Conservation (phyloP, 768 basidiomycete species). For the Amanita subjunquillea region DNA sequence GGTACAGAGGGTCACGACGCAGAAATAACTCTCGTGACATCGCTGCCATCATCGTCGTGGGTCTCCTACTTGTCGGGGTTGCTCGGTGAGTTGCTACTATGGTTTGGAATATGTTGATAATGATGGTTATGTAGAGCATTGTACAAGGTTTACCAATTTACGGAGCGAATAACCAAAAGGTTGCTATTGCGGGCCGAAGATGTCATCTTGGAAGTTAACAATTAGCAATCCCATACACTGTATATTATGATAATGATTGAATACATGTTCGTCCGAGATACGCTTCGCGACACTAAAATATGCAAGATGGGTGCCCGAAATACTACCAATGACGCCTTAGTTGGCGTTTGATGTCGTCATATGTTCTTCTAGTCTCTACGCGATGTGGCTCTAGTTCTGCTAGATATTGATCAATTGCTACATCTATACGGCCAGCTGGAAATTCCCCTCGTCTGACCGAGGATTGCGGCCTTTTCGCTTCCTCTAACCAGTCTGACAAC, state of each 20-base stretch:
- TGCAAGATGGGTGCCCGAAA: not conserved
- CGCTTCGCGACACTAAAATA: not conserved
- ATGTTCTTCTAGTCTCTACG: conserved; percentile 49
- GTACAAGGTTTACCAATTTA: conserved; percentile 58
- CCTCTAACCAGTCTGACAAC: conserved; percentile 73
- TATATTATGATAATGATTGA: conserved; percentile 1
- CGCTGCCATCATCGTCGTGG: conserved; percentile 53
- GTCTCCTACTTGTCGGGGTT: conserved; percentile 51
- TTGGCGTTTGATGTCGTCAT: conserved; percentile 64
- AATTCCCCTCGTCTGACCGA: conserved; percentile 51
- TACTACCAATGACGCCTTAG: conserved; percentile 61
- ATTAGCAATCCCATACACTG: conserved; percentile 16
- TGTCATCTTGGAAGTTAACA: conserved; percentile 62
- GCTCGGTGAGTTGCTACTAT: conserved; percentile 34
- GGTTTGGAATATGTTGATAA: conserved; percentile 4
- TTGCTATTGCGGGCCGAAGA: conserved; percentile 66
- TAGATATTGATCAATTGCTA: conserved; percentile 65
- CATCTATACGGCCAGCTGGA: conserved; percentile 70
- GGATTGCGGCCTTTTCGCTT: conserved; percentile 67
- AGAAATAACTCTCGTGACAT: conserved; percentile 51
- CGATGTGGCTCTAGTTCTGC: conserved; percentile 55
- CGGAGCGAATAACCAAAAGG: conserved; percentile 47
- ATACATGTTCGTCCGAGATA: not conserved
- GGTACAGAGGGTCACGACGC: conserved; percentile 46
- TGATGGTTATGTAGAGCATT: conserved; percentile 40